Evolutionary conservation across 352 stramenopile genomes (phyloP).

Genomic region (Blastocystis sp.): DNA sequence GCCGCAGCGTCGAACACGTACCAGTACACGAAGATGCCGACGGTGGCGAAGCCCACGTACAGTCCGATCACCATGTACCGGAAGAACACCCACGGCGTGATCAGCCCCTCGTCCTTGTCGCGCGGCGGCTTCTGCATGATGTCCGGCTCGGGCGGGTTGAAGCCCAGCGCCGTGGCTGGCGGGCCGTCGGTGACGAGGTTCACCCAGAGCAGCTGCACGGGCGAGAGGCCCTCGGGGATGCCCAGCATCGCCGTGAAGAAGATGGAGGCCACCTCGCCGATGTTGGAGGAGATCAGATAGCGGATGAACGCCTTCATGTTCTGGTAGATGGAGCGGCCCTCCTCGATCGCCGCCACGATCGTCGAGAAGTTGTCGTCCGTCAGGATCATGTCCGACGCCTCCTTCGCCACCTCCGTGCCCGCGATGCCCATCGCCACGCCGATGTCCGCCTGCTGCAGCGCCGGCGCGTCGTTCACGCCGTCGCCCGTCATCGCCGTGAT

Average conservation of each 20-base stretch:
- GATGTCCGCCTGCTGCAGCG: slow-evolving; percentile 75
- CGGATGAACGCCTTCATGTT: slow-evolving; percentile 99
- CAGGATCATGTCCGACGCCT: slow-evolving; percentile 95
- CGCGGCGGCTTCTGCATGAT: slow-evolving; percentile 92
- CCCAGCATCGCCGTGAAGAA: slow-evolving; percentile 92
- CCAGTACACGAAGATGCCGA: slow-evolving; percentile 88
- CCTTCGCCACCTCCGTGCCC: slow-evolving; percentile 95
- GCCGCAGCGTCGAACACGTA: slow-evolving; percentile 76
- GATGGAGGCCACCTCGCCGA: slow-evolving; percentile 96
- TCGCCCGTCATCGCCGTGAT: slow-evolving; percentile 92
- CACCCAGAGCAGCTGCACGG: slow-evolving; percentile 97
- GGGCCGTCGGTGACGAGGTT: slow-evolving; percentile 98
- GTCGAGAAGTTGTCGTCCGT: slow-evolving; percentile 98
- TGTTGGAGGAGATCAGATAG: slow-evolving; percentile 97
- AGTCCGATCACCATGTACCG: slow-evolving; percentile 89
- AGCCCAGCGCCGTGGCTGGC: slow-evolving; percentile 92
- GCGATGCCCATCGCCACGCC: slow-evolving; percentile 95
- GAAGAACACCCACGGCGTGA: slow-evolving; percentile 94
- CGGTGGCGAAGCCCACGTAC: slow-evolving; percentile 85
- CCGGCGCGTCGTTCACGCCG: slow-evolving; percentile 92
- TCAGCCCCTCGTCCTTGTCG: slow-evolving; percentile 90
- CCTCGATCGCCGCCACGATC: slow-evolving; percentile 85
- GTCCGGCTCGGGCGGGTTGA: slow-evolving; percentile 94
- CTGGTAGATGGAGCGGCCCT: slow-evolving; percentile 81
- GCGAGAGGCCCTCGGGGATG: slow-evolving; percentile 91